These are phyloP conservation scores for Saccharomyces hybrid DNA, from an alignment of 1,139 yeast species.

Conservation along the genomic window DNA sequence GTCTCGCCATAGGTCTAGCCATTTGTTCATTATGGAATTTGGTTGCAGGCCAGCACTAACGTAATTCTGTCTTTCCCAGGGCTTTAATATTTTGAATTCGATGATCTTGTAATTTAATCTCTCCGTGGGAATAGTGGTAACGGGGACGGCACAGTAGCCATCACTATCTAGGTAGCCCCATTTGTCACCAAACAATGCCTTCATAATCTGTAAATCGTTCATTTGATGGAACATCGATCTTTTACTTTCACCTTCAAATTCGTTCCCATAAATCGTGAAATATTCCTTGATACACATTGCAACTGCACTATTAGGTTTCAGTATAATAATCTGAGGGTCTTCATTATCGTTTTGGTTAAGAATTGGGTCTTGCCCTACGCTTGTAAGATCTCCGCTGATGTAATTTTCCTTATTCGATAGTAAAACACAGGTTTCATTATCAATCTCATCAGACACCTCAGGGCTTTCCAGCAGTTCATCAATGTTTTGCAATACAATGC, in stretches of 20 bases:
- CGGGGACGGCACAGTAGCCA: conserved; percentile 12
- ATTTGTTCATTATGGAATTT: conserved; percentile 3
- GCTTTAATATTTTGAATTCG: conserved; percentile 11
- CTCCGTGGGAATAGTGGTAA: neutral
- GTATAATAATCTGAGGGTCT: conserved; percentile 19
- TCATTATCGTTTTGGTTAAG: neutral
- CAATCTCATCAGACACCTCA: conserved; percentile 23
- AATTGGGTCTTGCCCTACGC: neutral
- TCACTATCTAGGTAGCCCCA: conserved; percentile 25
- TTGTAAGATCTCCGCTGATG: neutral
- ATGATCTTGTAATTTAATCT: conserved; percentile 6
- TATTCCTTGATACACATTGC: conserved; percentile 30
- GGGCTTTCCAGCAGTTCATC: conserved; percentile 26
- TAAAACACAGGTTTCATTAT: conserved; percentile 24
- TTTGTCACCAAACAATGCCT: conserved; percentile 27
- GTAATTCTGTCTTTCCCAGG: conserved; percentile 10
- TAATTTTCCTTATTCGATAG: conserved; percentile 10
- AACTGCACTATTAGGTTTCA: conserved; percentile 28
- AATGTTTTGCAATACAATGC: conserved; percentile 24
- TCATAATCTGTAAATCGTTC: conserved; percentile 22
- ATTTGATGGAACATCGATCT: conserved; percentile 13
- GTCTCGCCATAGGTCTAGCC: conserved; percentile 9
- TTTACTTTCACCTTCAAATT: conserved; percentile 13
- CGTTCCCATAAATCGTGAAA: conserved; percentile 27
- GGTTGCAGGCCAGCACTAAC: conserved; percentile 2